Evolutionary conservation across 306 rosid genomes (phyloP).

Genomic region (Aeschynomene evenia): DNA sequence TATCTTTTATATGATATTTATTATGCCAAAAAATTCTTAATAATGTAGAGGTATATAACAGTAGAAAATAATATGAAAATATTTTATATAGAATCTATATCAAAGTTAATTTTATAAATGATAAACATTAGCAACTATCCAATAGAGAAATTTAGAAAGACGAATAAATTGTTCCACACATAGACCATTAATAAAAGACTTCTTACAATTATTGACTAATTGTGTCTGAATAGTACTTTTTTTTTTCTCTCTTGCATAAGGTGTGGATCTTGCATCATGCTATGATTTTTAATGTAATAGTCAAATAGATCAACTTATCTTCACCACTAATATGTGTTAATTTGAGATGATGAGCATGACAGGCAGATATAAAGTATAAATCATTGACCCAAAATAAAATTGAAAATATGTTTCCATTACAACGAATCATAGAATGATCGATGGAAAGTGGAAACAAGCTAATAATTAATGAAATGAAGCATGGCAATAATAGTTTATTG

Average conservation of each 20-base stretch:
- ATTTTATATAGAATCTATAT: no score
- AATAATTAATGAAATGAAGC: slow-evolving; percentile 27
- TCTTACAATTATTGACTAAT: slow-evolving; percentile 8
- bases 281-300: not conserved
- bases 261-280: slow-evolving; percentile 22
- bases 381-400: slow-evolving; percentile 13
- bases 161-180: no score
- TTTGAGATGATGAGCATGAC: not conserved
- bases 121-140: no score
- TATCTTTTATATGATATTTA: no score
- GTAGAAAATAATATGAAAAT: no score
- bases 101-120: no score
- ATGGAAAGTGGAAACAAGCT: not conserved
- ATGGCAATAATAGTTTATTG: slow-evolving; percentile 21
- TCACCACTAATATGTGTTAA: not conserved
- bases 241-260: not conserved
- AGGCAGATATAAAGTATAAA: slow-evolving; percentile 26
- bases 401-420: not conserved
- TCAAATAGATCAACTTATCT: not conserved
- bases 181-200: no score
- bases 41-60: no score
- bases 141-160: no score
- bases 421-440: slow-evolving; percentile 29
- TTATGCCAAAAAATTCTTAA: no score
- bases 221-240: not conserved